These are phyloP conservation scores for Neoconidiobolus thromboides DNA, from an alignment of 371 early-diverging fungal species.

Conservation along the genomic window DNA sequence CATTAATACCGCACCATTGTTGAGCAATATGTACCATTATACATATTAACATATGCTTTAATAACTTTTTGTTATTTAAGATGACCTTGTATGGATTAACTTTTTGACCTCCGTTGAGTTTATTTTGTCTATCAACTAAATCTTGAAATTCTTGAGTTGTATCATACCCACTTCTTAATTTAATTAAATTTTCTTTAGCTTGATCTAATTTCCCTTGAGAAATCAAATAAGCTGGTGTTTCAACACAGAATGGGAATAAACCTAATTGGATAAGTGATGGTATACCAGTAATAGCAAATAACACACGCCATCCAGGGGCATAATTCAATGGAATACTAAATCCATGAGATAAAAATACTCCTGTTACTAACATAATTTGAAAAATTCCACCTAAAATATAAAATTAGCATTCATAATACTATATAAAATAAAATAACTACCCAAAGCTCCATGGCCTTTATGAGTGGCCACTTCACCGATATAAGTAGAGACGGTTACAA, in stretches of 20 bases:
- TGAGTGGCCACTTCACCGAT: conserved; percentile 61
- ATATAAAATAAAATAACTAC: not conserved
- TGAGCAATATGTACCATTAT: conserved; percentile 30
- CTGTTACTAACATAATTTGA: conserved; percentile 46
- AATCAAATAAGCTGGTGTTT: conserved; percentile 54
- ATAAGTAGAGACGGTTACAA: conserved; percentile 59
- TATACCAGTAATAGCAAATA: conserved; percentile 32
- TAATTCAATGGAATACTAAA: conserved; percentile 32
- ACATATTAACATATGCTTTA: conserved; percentile 31
- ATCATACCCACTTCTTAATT: conserved; percentile 32
- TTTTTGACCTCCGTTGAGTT: conserved; percentile 4
- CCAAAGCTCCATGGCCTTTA: conserved; percentile 46
- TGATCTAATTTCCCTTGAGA: conserved; percentile 31
- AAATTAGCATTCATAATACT: conserved; percentile 39
- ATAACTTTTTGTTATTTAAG: conserved; percentile 20
- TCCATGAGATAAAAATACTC: conserved; percentile 42
- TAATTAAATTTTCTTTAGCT: conserved; percentile 29
- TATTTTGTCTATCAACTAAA: conserved; percentile 16
- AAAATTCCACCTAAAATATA: too few relatives aligned
- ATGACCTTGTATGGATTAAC: conserved; percentile 17
- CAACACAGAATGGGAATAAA: conserved; percentile 47
- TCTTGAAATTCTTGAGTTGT: conserved; percentile 37
- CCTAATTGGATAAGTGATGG: conserved; percentile 45
- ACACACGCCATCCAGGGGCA: conserved; percentile 45
- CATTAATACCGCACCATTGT: conserved; percentile 76